Conservation (phyloP, 1,284 basidiomycete species). For the Grifola frondosa region DNA sequence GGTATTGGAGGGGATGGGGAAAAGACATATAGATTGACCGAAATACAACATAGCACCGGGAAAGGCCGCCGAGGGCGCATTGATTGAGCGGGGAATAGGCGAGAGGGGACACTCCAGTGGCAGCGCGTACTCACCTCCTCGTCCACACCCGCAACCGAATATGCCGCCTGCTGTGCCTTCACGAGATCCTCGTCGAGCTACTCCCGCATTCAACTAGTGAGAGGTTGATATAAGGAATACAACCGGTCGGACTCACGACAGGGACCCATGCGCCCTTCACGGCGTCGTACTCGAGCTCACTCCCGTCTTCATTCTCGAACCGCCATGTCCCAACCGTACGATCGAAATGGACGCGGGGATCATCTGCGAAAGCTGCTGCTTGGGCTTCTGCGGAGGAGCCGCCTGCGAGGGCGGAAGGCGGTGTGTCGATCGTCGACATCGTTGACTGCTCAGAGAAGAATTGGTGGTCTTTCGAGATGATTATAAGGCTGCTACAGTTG, state of each 20-base stretch:
- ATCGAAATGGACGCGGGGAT: slow-evolving; percentile 81
- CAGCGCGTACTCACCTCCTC: slow-evolving; percentile 66
- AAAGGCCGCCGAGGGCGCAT: not conserved
- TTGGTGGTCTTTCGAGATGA: no score
- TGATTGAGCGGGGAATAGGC: slow-evolving; percentile 5
- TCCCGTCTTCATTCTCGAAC: slow-evolving; percentile 85
- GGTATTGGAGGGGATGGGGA: not conserved
- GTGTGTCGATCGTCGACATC: slow-evolving; percentile 30
- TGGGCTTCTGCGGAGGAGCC: slow-evolving; percentile 53
- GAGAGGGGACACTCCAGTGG: not conserved
- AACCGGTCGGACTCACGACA: slow-evolving; percentile 54
- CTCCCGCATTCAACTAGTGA: not conserved
- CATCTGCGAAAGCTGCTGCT: slow-evolving; percentile 68
- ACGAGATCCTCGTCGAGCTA: slow-evolving; percentile 82
- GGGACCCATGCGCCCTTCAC: slow-evolving; percentile 78
- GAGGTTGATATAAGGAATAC: not conserved
- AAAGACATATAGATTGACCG: slow-evolving; percentile 18
- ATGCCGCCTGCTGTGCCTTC: slow-evolving; percentile 88
- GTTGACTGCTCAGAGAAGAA: no score
- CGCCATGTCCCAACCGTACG: slow-evolving; percentile 79
- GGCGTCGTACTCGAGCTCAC: slow-evolving; percentile 86
- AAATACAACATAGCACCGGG: slow-evolving; percentile 21
- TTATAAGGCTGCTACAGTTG: no score
- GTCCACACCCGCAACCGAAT: slow-evolving; percentile 87
- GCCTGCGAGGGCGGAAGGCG: slow-evolving; percentile 46